Conservation (phyloP, 176 grass and related monocot species). For the Bothriochloa decipiens region DNA sequence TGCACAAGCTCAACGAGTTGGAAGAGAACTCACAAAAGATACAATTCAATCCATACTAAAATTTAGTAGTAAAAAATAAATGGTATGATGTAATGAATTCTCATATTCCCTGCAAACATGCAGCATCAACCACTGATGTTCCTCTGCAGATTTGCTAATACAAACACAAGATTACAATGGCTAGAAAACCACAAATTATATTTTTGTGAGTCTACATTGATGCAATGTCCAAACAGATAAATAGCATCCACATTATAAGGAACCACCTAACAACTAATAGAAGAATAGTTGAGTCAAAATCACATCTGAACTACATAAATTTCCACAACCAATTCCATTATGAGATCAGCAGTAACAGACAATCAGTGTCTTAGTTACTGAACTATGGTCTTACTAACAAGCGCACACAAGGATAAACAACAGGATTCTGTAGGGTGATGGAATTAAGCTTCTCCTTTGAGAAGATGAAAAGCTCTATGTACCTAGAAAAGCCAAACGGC, state of each 20-base stretch:
- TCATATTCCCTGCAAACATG: neutral
- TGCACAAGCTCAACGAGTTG: neutral
- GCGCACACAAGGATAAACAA: neutral
- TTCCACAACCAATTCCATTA: neutral
- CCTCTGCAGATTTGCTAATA: neutral
- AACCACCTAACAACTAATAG: conserved; percentile 9
- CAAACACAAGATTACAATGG: conserved; percentile 1
- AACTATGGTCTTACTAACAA: neutral
- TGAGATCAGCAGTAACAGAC: neutral
- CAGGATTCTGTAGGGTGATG: neutral
- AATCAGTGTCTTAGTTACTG: neutral
- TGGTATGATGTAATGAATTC: neutral
- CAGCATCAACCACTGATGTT: conserved; percentile 8
- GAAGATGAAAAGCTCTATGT: no score
- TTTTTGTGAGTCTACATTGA: neutral
- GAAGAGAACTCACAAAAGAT: neutral
- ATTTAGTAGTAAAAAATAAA: neutral
- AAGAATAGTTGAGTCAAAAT: neutral
- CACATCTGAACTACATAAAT: neutral
- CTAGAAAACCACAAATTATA: neutral
- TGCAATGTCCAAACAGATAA: conserved; percentile 5
- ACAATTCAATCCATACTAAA: neutral
- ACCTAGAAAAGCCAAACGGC: no score
- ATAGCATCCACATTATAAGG: neutral
- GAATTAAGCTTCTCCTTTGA: neutral